Conservation (phyloP, 139 green algal genomes). For the Tetradesmus lagerheimii region DNA sequence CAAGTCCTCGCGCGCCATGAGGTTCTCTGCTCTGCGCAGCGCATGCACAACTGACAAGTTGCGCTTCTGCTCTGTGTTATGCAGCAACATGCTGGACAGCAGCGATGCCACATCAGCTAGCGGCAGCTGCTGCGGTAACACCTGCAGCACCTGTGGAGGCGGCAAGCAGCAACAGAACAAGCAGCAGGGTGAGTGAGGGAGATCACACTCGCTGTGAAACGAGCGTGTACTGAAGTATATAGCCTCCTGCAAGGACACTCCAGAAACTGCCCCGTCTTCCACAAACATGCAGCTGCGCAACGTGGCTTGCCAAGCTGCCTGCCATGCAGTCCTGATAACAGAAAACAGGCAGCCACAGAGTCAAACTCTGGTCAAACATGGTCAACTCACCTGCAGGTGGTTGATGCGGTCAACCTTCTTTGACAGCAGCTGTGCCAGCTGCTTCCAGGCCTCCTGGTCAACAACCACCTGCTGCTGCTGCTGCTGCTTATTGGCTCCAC, state of each 20-base stretch:
- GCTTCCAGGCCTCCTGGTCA: conserved; percentile 49
- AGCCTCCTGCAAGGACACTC: too few relatives aligned
- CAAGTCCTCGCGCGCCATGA: conserved; percentile 72
- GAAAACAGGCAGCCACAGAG: too few relatives aligned
- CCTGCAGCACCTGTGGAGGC: conserved; percentile 59
- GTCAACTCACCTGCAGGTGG: conserved; percentile 51
- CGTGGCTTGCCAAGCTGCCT: too few relatives aligned
- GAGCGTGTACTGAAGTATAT: too few relatives aligned
- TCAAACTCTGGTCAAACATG: background rate
- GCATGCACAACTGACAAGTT: conserved; percentile 70
- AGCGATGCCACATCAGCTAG: conserved; percentile 72
- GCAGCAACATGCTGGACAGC: conserved; percentile 72
- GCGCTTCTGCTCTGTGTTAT: conserved; percentile 67
- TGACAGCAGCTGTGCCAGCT: conserved; percentile 64
- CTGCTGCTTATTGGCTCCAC: conserved; percentile 9
- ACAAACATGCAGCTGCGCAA: too few relatives aligned
- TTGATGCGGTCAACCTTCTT: conserved; percentile 71
- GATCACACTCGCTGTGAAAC: too few relatives aligned
- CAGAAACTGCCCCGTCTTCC: too few relatives aligned
- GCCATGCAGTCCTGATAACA: too few relatives aligned
- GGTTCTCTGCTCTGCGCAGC: conserved; percentile 70
- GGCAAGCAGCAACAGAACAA: conserved; percentile 14
- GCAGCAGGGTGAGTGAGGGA: background rate
- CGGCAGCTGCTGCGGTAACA: conserved; percentile 70
- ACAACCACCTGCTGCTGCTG: background rate